Evolutionary conservation across 306 rosid genomes (phyloP).

Genomic region (Quillaja saponaria): DNA sequence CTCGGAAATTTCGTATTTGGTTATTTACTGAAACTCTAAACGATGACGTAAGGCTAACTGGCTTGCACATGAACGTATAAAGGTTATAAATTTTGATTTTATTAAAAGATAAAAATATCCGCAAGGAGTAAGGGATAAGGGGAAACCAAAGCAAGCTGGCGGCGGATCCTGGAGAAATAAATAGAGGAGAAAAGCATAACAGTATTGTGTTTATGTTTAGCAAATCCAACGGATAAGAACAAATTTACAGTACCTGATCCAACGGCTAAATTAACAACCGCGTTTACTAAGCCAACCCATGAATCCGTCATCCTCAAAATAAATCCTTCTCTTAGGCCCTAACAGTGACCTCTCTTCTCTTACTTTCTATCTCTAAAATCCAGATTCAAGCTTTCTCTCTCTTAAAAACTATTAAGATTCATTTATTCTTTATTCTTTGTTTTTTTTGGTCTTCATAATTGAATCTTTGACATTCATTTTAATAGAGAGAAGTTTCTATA

Average conservation of each 20-base stretch:
- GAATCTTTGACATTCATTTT: conserved; percentile 20
- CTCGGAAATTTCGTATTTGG: conserved; percentile 15
- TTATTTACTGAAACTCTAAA: conserved; percentile 17
- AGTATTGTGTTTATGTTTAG: conserved; percentile 36
- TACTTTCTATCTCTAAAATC: conserved; percentile 18
- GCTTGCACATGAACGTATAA: neutral
- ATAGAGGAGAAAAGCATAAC: conserved; percentile 2
- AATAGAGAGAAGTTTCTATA: neutral
- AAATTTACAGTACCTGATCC: conserved; percentile 33
- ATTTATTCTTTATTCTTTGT: conserved; percentile 5
- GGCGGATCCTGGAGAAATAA: conserved; percentile 68
- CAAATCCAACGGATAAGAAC: conserved; percentile 42
- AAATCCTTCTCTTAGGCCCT: conserved; percentile 46
- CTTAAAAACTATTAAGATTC: conserved; percentile 3
- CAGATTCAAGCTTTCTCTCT: conserved; percentile 43
- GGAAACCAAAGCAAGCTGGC: conserved; percentile 50
- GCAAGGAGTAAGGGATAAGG: neutral
- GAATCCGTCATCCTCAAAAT: conserved; percentile 60
- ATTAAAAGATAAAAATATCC: conserved; percentile 1
- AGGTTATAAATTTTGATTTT: too few relatives aligned
- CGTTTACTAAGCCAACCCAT: conserved; percentile 61
- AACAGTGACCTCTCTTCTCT: conserved; percentile 35
- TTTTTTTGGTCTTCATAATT: conserved; percentile 20
- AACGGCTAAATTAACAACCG: conserved; percentile 47
- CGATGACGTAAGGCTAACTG: neutral